Base-by-base conservation (phyloP, 1,284 basidiomycete genomes). In the Rhodotorula sp. region DNA sequence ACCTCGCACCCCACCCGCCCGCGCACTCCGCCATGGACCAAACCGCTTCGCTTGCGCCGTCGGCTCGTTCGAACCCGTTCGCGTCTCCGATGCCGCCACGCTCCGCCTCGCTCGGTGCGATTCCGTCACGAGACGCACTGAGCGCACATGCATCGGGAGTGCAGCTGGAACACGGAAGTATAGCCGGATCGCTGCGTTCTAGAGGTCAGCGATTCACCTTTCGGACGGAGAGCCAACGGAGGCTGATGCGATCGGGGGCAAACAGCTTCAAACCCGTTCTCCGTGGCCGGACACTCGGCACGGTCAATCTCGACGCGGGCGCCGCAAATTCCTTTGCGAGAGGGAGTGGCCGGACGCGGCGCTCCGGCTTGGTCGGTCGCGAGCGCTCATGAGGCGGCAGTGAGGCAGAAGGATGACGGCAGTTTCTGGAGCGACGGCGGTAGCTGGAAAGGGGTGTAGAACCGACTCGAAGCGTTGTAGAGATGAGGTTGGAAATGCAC, bases 391-490 rank as follows among this genome's bases (percentile, higher is more conserved):
- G 39, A 43, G 39, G 39, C 39, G 39, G 39, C 39, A 43, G 39
- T 0, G 1, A 14, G 14, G 39, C 39, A 12, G 1, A 10, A 51
- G 8, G 58, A 21, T 12, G n/a, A 21, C n/a, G 65, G 58, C 4
- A 66, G 65, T 16, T 49, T 60, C 10, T 66, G 65, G 65, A 34
- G 58, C n/a, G 65, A 51, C 1, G 54, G 43, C 21, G 39, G n/a
- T 10, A 52, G 51, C 51, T 52, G 23, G 21, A 26, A n/a, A 5
- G 51, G 21, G 23, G 14, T n/a, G 51, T 23, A 52, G 39, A 10
- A 12, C 39, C 39, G 2, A 10, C 14, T 43, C 10, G 0, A 34
- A 43, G 21, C 26, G 10, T 26, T 16, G n/a, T 16, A 3, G 51
- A 52, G 51, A 12, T 3, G 6, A 52, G 51, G 10, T 43, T 43